Evolutionary conservation across 2,329 filamentous ascomycete species (phyloP).

Genomic region (Emericellopsis atlantica): DNA sequence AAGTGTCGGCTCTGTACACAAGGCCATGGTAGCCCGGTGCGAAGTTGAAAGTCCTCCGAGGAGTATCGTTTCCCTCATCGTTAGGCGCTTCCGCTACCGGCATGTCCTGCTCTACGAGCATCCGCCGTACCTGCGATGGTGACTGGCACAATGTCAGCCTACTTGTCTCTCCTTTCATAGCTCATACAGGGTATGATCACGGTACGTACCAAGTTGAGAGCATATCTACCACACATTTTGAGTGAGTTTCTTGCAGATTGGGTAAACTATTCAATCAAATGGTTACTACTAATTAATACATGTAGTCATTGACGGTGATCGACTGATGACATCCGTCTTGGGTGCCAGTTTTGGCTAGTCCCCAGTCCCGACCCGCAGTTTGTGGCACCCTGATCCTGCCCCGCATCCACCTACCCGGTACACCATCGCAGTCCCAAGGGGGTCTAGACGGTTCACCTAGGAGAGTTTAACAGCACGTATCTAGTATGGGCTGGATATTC

Average conservation of each 20-base stretch:
- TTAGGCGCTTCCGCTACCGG: slow-evolving; percentile 57
- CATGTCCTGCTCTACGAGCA: slow-evolving; percentile 65
- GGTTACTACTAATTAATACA: too few relatives aligned
- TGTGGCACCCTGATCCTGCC: too few relatives aligned
- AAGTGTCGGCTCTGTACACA: slow-evolving; percentile 68
- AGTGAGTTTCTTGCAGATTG: not conserved
- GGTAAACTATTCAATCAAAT: too few relatives aligned
- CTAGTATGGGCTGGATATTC: too few relatives aligned
- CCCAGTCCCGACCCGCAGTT: too few relatives aligned
- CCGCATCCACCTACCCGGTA: too few relatives aligned
- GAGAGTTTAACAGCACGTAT: too few relatives aligned
- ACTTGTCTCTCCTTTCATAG: not conserved
- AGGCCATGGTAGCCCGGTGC: slow-evolving; percentile 77
- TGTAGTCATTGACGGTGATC: too few relatives aligned
- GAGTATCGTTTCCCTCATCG: slow-evolving; percentile 48
- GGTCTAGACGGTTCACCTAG: too few relatives aligned
- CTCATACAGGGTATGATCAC: not conserved
- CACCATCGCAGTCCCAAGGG: too few relatives aligned
- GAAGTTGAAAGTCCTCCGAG: slow-evolving; percentile 80
- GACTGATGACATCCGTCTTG: too few relatives aligned
- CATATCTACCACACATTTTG: slow-evolving; percentile 24
- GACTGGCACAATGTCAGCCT: slow-evolving; percentile 31
- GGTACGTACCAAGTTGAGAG: slow-evolving; percentile 18
- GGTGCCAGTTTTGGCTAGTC: too few relatives aligned
- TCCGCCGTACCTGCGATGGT: slow-evolving; percentile 60